phyloP scores from a whole-genome alignment of 805 yeast species.

The Cyberlindnera mrakii region DNA sequence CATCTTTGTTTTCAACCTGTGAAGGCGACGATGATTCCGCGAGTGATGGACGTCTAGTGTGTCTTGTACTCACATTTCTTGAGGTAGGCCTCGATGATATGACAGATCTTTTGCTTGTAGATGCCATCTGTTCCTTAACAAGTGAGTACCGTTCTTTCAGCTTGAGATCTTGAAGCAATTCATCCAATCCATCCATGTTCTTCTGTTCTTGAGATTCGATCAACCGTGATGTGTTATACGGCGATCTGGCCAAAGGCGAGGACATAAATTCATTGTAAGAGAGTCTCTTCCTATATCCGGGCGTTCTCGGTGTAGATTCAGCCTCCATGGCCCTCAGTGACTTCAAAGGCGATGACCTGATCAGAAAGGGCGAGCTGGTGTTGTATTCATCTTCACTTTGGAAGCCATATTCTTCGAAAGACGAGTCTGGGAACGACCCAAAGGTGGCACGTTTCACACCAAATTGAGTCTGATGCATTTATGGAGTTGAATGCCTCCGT shows the following conservation, averaged over 20 bases:
- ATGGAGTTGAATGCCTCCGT: not conserved
- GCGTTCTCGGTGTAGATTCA: slow-evolving; percentile 14
- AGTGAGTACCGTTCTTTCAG: slow-evolving; percentile 15
- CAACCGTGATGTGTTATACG: not conserved
- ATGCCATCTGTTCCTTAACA: slow-evolving; percentile 5
- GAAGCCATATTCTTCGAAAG: slow-evolving; percentile 1
- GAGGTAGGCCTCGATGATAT: slow-evolving; percentile 2
- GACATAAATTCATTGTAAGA: slow-evolving; percentile 5
- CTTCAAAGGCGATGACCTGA: slow-evolving; percentile 18
- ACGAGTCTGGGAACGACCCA: slow-evolving; percentile 3
- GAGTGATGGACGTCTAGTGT: slow-evolving; percentile 9
- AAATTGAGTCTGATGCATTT: not conserved
- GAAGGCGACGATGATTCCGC: not conserved
- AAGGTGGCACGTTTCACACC: not conserved
- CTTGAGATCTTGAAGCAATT: slow-evolving; percentile 13
- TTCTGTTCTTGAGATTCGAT: not conserved
- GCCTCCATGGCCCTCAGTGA: slow-evolving; percentile 12
- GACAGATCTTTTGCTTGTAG: not conserved
- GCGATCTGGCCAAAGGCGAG: slow-evolving; percentile 8
- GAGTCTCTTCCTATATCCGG: slow-evolving; percentile 1
- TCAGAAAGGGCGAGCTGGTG: slow-evolving; percentile 7
- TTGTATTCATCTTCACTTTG: not conserved
- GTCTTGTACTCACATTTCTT: slow-evolving; percentile 3
- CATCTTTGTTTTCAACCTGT: not conserved
- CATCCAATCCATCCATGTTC: slow-evolving; percentile 10